Percentiles rank a stretch among this genome's conserved stretches.
These are phyloP conservation scores for Penicilliopsis zonata DNA, from an alignment of 495 filamentous ascomycete species.

Conservation along the genomic window DNA sequence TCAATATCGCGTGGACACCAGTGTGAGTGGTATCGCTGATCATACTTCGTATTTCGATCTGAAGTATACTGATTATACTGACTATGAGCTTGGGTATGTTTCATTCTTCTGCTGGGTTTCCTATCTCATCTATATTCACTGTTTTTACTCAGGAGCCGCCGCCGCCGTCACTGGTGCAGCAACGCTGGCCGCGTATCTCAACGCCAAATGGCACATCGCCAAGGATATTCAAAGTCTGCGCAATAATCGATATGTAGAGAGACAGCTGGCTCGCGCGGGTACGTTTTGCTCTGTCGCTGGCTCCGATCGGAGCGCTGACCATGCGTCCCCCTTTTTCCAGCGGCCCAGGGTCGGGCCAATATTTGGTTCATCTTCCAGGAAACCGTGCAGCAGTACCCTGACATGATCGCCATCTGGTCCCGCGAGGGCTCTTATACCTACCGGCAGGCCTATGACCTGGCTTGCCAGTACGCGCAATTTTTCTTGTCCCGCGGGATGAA, in stretches of 20 bases:
- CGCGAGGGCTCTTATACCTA: slow-evolving; percentile 52
- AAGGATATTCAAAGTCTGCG: slow-evolving; percentile 42
- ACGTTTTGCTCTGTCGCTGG: slow-evolving; percentile 1
- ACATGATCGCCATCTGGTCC: slow-evolving; percentile 53
- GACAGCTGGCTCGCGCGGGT: slow-evolving; percentile 24
- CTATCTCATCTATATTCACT: too few species aligned
- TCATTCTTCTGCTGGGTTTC: too few species aligned
- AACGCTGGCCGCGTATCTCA: slow-evolving; percentile 47
- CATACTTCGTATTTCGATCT: too few species aligned
- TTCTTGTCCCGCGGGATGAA: slow-evolving; percentile 47
- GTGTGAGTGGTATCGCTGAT: too few species aligned
- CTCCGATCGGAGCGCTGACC: slow-evolving; percentile 6
- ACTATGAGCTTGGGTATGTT: too few species aligned
- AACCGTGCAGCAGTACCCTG: slow-evolving; percentile 33
- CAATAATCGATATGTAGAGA: slow-evolving; percentile 16
- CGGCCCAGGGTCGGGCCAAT: slow-evolving; percentile 37
- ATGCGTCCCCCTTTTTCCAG: slow-evolving; percentile 18
- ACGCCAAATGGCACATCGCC: slow-evolving; percentile 54
- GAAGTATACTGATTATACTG: too few species aligned
- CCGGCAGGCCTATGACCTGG: slow-evolving; percentile 39
- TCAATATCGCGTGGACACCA: too few species aligned
- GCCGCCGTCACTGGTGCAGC: slow-evolving; percentile 32
- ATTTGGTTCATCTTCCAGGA: slow-evolving; percentile 55
- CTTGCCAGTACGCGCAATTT: slow-evolving; percentile 53
- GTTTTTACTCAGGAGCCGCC: background rate